phyloP scores from a whole-genome alignment of 345 rosid genomes.

The Psidium friedrichsthalianum region DNA sequence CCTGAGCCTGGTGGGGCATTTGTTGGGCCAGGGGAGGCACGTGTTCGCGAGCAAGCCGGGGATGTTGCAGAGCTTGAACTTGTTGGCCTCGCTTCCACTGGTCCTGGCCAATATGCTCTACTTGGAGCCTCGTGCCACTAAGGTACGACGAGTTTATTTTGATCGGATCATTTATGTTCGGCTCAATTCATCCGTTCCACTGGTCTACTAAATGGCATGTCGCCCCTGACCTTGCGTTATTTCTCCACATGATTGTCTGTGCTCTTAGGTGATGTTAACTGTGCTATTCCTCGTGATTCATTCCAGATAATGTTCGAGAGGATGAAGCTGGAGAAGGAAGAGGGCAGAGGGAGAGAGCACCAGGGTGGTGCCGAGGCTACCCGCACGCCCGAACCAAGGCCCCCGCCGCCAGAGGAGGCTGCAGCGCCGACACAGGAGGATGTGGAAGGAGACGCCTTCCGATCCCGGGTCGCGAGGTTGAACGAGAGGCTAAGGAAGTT shows the following conservation, averaged over 20 bases:
- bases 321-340: constrained; percentile 68
- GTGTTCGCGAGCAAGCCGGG: constrained; percentile 21
- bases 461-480: constrained; percentile 14
- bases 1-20: constrained; percentile 43
- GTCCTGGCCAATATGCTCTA: constrained; percentile 37
- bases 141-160: constrained; percentile 19
- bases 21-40: constrained; percentile 15
- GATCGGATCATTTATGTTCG: too few relatives aligned
- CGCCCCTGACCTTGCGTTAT: background rate
- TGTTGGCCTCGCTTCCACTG: constrained; percentile 31
- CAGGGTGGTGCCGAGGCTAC: background rate
- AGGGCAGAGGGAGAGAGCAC: constrained; percentile 52
- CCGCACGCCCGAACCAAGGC: background rate
- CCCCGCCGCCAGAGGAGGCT: background rate
- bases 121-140: constrained; percentile 66
- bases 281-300: background rate
- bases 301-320: constrained; percentile 61
- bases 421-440: background rate
- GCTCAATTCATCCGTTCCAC: too few relatives aligned
- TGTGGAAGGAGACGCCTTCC: constrained; percentile 12
- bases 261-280: background rate
- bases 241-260: background rate
- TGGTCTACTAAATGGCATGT: background rate
- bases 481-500: constrained; percentile 50
- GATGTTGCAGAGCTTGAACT: constrained; percentile 43